Percentiles rank a stretch among this genome's conserved stretches.
Evolutionary conservation across 805 yeast genomes (phyloP).

Genomic region (Jamesozyma piceae): DNA sequence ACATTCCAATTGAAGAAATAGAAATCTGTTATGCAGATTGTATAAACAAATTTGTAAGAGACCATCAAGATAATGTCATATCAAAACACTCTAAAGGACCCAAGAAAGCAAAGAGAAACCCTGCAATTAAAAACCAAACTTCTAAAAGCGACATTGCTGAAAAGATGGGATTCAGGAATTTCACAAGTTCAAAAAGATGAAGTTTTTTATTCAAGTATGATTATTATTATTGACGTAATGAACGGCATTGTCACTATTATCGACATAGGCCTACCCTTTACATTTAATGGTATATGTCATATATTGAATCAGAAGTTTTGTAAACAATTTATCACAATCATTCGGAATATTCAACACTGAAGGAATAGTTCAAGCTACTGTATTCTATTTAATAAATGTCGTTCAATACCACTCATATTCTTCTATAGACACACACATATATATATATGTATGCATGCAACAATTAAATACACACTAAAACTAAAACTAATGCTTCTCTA

Average conservation of each 20-base stretch:
- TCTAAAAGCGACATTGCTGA: slow-evolving; percentile 16
- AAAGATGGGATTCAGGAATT: slow-evolving; percentile 54
- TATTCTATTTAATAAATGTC: no score
- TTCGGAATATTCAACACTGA: no score
- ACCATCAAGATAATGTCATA: slow-evolving; percentile 27
- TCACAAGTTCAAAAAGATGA: slow-evolving; percentile 40
- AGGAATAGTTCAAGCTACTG: no score
- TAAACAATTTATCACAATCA: no score
- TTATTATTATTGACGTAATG: no score
- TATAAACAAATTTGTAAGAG: slow-evolving; percentile 26
- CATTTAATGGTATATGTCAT: no score
- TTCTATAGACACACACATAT: slow-evolving; percentile 1
- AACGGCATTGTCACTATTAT: no score
- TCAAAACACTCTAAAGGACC: slow-evolving; percentile 34
- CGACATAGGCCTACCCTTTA: no score
- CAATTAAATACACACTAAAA: background rate
- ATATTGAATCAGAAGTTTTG: no score
- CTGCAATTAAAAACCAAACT: background rate
- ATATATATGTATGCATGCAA: background rate
- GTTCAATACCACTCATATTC: no score
- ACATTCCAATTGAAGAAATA: slow-evolving; percentile 43
- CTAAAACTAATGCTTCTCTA: no score
- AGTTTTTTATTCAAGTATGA: no score
- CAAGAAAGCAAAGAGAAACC: slow-evolving; percentile 3
- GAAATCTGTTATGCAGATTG: slow-evolving; percentile 32